Conservation (phyloP, 163 green algal genomes). For the Chloromonas sp. region DNA sequence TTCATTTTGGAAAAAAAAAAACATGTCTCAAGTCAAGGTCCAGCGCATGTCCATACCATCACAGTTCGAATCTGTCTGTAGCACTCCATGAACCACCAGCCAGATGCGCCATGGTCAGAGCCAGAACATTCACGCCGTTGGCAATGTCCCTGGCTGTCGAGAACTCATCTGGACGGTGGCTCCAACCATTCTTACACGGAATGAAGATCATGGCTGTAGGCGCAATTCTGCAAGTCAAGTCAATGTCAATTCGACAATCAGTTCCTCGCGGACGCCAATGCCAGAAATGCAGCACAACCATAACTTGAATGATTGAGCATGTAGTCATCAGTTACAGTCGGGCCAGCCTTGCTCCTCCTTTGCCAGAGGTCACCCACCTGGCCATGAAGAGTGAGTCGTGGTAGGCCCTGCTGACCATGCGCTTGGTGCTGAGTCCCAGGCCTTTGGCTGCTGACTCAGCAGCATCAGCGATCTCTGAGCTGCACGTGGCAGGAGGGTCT, state of each 20-base stretch:
- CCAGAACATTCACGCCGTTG: constrained; percentile 68
- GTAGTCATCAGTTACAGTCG: neutral
- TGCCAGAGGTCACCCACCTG: constrained; percentile 9
- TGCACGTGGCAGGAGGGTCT: constrained; percentile 77
- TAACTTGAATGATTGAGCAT: too few relatives aligned
- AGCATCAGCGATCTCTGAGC: constrained; percentile 43
- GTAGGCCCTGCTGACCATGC: constrained; percentile 90
- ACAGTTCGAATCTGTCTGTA: too few relatives aligned
- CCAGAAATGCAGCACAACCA: too few relatives aligned
- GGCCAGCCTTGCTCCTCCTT: neutral
- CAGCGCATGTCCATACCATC: too few relatives aligned
- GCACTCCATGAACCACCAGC: constrained; percentile 27
- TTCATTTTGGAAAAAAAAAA: too few relatives aligned
- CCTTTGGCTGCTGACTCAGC: constrained; percentile 46
- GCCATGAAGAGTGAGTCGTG: constrained; percentile 97
- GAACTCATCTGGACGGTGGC: constrained; percentile 91
- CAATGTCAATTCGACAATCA: too few relatives aligned
- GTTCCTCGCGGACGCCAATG: too few relatives aligned
- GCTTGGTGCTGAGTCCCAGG: constrained; percentile 52
- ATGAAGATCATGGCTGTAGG: constrained; percentile 96
- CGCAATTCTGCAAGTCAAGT: constrained; percentile 41
- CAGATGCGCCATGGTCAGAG: constrained; percentile 71
- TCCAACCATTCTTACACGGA: constrained; percentile 79
- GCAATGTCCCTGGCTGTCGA: constrained; percentile 58
- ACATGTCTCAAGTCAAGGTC: too few relatives aligned